These are phyloP conservation scores for Brasenia schreberi DNA, from an alignment of 164 flowering plant genomes.

Conservation along the genomic window DNA sequence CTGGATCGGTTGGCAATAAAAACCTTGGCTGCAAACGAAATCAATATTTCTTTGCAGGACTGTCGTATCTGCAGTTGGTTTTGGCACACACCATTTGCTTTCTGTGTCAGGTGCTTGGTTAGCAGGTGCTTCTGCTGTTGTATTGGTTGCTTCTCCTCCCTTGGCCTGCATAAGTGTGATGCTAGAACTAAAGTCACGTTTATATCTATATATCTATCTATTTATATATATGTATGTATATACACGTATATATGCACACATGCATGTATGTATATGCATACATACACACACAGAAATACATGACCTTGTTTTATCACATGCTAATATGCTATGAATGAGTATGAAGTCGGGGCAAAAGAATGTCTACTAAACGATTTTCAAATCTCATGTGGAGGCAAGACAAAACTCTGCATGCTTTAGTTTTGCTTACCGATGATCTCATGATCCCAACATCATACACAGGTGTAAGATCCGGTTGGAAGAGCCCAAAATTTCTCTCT, in stretches of 20 bases:
- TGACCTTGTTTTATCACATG: too few relatives aligned
- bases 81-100: constrained; percentile 50
- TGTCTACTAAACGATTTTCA: too few relatives aligned
- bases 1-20: constrained; percentile 41
- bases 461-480: constrained; percentile 44
- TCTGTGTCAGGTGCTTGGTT: constrained; percentile 10
- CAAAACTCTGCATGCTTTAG: too few relatives aligned
- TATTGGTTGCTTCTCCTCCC: constrained; percentile 20
- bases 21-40: constrained; percentile 51
- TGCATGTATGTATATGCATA: too few relatives aligned
- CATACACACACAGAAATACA: too few relatives aligned
- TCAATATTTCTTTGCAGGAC: constrained; percentile 49
- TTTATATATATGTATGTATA: too few relatives aligned
- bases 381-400: too few relatives aligned
- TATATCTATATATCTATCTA: too few relatives aligned
- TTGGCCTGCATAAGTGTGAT: constrained; percentile 25
- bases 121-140: constrained; percentile 13
- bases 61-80: constrained; percentile 17
- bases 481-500: constrained; percentile 62
- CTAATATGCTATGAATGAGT: too few relatives aligned
- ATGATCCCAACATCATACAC: constrained; percentile 53
- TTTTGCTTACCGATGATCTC: constrained; percentile 22
- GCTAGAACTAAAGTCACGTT: too few relatives aligned
- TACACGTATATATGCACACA: too few relatives aligned
- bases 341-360: too few relatives aligned